Conservation (phyloP, 2,329 filamentous ascomycete species). For the Fusarium incarnatum region DNA sequence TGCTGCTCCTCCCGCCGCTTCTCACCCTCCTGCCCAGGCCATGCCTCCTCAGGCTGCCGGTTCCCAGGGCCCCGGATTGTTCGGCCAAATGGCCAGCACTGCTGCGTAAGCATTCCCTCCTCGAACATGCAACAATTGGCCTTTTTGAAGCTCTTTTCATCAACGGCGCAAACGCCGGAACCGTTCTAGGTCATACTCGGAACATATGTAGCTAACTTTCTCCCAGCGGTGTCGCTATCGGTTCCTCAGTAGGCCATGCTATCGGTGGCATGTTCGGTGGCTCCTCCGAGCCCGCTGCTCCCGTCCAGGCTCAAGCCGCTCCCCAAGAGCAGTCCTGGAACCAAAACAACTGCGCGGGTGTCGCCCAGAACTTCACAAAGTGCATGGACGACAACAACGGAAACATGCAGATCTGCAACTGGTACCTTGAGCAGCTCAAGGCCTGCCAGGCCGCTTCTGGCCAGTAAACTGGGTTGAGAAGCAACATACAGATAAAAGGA, state of each 20-base stretch:
- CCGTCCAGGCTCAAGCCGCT: slow-evolving; percentile 60
- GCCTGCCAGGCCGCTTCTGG: slow-evolving; percentile 83
- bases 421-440: slow-evolving; percentile 98
- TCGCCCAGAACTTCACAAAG: slow-evolving; percentile 87
- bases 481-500: slow-evolving; percentile 15
- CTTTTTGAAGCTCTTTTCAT: background rate
- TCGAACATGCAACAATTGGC: background rate
- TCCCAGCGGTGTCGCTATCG: slow-evolving; percentile 91
- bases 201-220: slow-evolving; percentile 38
- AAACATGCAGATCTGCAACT: slow-evolving; percentile 95
- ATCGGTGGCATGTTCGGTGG: slow-evolving; percentile 90
- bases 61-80: slow-evolving; percentile 82
- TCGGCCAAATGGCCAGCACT: slow-evolving; percentile 97
- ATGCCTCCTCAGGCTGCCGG: slow-evolving; percentile 47
- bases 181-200: slow-evolving; percentile 1
- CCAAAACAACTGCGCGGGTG: slow-evolving; percentile 77
- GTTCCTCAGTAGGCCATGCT: slow-evolving; percentile 94
- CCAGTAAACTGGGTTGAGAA: slow-evolving; percentile 62
- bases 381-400: slow-evolving; percentile 97
- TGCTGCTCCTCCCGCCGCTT: slow-evolving; percentile 63
- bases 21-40: slow-evolving; percentile 28
- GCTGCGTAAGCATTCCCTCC: slow-evolving; percentile 82
- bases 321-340: slow-evolving; percentile 65
- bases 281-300: slow-evolving; percentile 65
- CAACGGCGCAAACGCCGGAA: slow-evolving; percentile 14